Conservation (phyloP, 768 basidiomycete genomes). For the Arthromyces matolae region DNA sequence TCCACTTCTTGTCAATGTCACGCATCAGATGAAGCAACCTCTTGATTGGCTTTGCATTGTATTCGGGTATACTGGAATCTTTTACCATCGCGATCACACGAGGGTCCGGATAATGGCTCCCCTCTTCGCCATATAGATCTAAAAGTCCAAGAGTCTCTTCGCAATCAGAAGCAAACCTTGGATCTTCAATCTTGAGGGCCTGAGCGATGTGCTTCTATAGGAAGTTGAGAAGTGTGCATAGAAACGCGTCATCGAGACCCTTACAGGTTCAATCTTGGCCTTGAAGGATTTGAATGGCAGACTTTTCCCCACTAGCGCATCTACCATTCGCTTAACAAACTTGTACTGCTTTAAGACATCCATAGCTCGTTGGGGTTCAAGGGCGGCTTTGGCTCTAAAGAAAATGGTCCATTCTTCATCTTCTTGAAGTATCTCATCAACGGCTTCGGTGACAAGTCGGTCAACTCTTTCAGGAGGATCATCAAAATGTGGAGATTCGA, state of each 20-base stretch:
- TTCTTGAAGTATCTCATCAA: conserved; percentile 40
- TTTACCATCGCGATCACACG: conserved; percentile 48
- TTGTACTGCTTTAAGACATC: conserved; percentile 47
- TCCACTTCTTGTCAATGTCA: conserved; percentile 45
- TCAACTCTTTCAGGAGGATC: conserved; percentile 38
- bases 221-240: background rate
- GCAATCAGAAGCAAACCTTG: conserved; percentile 43
- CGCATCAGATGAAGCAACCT: conserved; percentile 46
- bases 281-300: conserved; percentile 36
- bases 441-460: conserved; percentile 38
- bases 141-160: conserved; percentile 49
- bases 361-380: conserved; percentile 32
- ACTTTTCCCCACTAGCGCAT: conserved; percentile 39
- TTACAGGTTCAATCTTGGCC: conserved; percentile 45
- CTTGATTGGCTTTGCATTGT: conserved; percentile 45
- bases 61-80: conserved; percentile 38
- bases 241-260: conserved; percentile 7
- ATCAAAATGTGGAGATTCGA: conserved; percentile 29
- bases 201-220: conserved; percentile 49
- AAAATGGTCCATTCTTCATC: conserved; percentile 44
- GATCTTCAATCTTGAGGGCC: conserved; percentile 43
- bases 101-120: conserved; percentile 44
- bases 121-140: conserved; percentile 53
- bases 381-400: conserved; percentile 37
- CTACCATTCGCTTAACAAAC: conserved; percentile 48